A percentile compares a stretch with the other conserved stretches of the same genome.
phyloP scores from a whole-genome alignment of 2,329 filamentous ascomycete species.

The Pestalotiopsis sp. region DNA sequence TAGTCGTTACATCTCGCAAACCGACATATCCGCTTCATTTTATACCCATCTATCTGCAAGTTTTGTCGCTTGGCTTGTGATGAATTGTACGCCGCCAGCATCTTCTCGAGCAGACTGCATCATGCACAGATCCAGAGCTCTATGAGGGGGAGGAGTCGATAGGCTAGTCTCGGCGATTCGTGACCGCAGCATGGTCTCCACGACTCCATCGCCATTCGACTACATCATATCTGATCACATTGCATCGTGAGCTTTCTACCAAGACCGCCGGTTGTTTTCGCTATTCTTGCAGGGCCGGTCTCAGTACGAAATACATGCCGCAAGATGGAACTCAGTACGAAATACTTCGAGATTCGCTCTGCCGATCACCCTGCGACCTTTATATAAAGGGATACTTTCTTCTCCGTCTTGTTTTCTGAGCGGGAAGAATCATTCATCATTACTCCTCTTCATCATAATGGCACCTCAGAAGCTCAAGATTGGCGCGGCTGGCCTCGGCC shows the following conservation, averaged over 20 bases:
- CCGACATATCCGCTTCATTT: not conserved
- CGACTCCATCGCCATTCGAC: not conserved
- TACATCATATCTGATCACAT: not conserved
- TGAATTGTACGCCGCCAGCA: not conserved
- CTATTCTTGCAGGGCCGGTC: not conserved
- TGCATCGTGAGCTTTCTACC: not conserved
- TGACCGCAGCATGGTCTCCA: not conserved
- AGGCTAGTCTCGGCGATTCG: not conserved
- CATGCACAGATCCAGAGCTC: not conserved
- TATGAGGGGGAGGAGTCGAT: not conserved
- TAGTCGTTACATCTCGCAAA: not conserved
- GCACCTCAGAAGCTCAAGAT: constrained; percentile 37
- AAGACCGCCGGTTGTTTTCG: not conserved
- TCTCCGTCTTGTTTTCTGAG: not conserved
- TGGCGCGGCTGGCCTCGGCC: constrained; percentile 50
- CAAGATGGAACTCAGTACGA: not conserved
- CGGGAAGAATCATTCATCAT: not conserved
- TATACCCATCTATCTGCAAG: not conserved
- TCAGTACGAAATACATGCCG: not conserved
- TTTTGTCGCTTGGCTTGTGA: not conserved
- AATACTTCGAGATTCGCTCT: not conserved
- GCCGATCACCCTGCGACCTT: not conserved
- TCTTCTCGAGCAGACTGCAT: not conserved
- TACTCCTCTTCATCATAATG: constrained; percentile 15
- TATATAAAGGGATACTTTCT: not conserved